Conservation (phyloP, 257 asterid genomes). For the Solanum arcanum region DNA sequence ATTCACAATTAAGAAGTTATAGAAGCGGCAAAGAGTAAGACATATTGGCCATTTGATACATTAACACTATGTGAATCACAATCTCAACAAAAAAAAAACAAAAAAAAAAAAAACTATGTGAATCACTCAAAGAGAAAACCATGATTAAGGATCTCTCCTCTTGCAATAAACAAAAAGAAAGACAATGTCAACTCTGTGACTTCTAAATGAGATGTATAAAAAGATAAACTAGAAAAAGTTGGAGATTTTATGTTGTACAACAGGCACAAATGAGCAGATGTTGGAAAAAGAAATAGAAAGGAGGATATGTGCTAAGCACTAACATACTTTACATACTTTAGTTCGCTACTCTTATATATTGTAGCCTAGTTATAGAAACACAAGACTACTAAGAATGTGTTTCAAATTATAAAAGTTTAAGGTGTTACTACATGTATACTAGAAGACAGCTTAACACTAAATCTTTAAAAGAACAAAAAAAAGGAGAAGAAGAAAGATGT, state of each 20-base stretch:
- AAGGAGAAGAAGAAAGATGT: not conserved
- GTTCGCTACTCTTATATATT: not conserved
- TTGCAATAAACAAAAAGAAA: not conserved
- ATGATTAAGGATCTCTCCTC: not conserved
- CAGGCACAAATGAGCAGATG: not conserved
- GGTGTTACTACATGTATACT: not conserved
- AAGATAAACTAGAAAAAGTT: not conserved
- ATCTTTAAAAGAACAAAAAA: too few species aligned
- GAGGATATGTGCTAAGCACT: not conserved
- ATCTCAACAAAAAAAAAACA: too few species aligned
- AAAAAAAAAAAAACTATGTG: not conserved
- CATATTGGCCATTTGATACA: not conserved
- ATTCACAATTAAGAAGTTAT: not conserved
- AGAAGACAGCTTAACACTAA: not conserved
- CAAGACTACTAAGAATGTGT: not conserved
- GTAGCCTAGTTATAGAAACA: not conserved
- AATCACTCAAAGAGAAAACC: not conserved
- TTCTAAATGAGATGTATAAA: not conserved
- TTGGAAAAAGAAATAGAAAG: not conserved
- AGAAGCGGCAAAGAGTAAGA: not conserved
- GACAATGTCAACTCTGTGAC: not conserved
- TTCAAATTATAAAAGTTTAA: not conserved
- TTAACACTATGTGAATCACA: not conserved
- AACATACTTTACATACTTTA: not conserved
- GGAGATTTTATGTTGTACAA: not conserved